A percentile compares a stretch with the other conserved stretches of the same genome.
These are phyloP conservation scores for Dorcoceras hygrometricum DNA, from an alignment of 257 asterid genomes.

Conservation along the genomic window DNA sequence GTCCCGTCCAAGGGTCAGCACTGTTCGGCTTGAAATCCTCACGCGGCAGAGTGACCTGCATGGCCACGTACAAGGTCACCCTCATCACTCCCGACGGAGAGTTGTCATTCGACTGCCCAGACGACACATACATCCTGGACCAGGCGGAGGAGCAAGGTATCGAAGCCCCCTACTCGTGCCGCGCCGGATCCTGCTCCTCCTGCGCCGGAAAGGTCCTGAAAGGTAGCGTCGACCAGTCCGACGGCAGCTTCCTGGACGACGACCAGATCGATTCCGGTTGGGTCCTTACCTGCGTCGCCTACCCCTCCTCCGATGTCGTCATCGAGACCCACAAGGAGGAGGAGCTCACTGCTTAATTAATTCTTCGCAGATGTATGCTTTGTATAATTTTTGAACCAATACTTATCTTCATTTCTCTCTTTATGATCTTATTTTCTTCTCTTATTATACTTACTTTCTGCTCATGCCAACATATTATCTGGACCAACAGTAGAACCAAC, in stretches of 20 bases:
- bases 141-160: conserved; percentile 60
- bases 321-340: conserved; percentile 81
- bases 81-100: conserved; percentile 53
- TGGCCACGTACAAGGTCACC: conserved; percentile 67
- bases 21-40: conserved; percentile 34
- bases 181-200: conserved; percentile 88
- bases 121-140: conserved; percentile 62
- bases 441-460: too few relatives aligned
- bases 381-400: too few relatives aligned
- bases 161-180: conserved; percentile 80
- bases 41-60: conserved; percentile 47
- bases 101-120: conserved; percentile 35
- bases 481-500: too few relatives aligned
- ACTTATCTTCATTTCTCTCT: too few relatives aligned
- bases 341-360: conserved; percentile 31
- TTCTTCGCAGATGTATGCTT: too few relatives aligned
- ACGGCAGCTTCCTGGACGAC: conserved; percentile 71
- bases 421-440: too few relatives aligned
- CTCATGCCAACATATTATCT: too few relatives aligned
- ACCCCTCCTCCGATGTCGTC: conserved; percentile 48
- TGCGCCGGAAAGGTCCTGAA: conserved; percentile 61
- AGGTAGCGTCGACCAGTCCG: conserved; percentile 74
- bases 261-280: conserved; percentile 47
- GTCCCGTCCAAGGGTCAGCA: conserved; percentile 24
- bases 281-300: conserved; percentile 77